Percentiles rank a stretch among this genome's conserved stretches.
Evolutionary conservation across 129 eudicot species (phyloP).

Genomic region (Apium graveolens): DNA sequence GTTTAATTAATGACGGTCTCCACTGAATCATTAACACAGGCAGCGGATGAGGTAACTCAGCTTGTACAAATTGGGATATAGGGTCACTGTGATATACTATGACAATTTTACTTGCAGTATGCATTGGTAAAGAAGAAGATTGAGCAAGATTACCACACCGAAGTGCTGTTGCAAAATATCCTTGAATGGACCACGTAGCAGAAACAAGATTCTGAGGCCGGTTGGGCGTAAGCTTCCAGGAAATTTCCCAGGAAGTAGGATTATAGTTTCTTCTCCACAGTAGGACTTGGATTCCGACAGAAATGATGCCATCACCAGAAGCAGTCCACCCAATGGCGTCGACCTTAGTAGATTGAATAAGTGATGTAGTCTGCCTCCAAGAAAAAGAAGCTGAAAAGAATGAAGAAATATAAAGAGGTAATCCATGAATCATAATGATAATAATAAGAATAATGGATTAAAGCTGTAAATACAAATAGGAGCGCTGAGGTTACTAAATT

Average conservation of each 20-base stretch:
- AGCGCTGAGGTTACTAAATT: too few relatives aligned
- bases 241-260: conserved; percentile 62
- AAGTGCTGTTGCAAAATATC: conserved; percentile 68
- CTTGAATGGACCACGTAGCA: conserved; percentile 64
- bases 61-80: conserved; percentile 33
- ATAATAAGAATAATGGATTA: too few relatives aligned
- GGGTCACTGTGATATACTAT: conserved; percentile 43
- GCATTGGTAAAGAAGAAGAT: conserved; percentile 20
- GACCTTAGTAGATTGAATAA: conserved; percentile 51
- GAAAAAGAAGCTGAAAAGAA: conserved; percentile 94
- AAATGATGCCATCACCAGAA: conserved; percentile 85
- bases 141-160: conserved; percentile 22
- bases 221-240: conserved; percentile 60
- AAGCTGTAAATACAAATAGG: too few relatives aligned
- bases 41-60: conserved; percentile 70
- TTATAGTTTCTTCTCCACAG: conserved; percentile 61
- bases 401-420: conserved; percentile 15
- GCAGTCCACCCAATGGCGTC: conserved; percentile 73
- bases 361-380: conserved; percentile 96
- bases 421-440: too few relatives aligned
- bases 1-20: conserved; percentile 65
- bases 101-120: conserved; percentile 34
- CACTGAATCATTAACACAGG: conserved; percentile 79
- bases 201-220: conserved; percentile 65
- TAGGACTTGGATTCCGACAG: conserved; percentile 68